Conservation (phyloP, 2,329 filamentous ascomycete genomes). For the Geosmithia flava region DNA sequence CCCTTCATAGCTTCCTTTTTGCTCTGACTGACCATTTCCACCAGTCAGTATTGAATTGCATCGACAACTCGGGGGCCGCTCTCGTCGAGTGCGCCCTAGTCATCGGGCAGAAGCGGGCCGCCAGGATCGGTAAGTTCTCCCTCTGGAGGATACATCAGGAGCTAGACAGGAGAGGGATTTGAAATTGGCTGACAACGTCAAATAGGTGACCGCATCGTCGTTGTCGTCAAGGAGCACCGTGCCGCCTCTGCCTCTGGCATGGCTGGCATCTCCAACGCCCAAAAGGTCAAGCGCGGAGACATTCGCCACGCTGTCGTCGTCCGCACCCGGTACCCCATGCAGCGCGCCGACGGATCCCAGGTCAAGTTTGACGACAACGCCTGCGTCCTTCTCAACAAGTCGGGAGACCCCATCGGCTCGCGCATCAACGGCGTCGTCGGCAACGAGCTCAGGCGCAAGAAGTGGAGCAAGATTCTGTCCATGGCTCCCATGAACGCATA, state of each 20-base stretch:
- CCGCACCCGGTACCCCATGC: conserved; percentile 76
- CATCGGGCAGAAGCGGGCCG: conserved; percentile 77
- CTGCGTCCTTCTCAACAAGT: conserved; percentile 93
- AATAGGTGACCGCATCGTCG: conserved; percentile 86
- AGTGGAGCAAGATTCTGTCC: conserved; percentile 97
- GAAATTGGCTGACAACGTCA: background rate
- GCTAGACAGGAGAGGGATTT: background rate
- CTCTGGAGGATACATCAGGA: background rate
- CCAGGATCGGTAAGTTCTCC: conserved; percentile 63
- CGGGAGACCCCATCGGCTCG: conserved; percentile 87
- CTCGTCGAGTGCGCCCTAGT: conserved; percentile 94
- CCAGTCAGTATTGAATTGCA: conserved; percentile 95
- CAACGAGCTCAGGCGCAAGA: conserved; percentile 75
- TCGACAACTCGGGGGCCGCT: conserved; percentile 98
- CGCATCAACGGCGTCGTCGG: conserved; percentile 89
- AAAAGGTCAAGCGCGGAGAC: conserved; percentile 92
- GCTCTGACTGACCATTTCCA: conserved; percentile 4
- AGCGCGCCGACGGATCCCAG: conserved; percentile 77
- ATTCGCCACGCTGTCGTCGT: conserved; percentile 95
- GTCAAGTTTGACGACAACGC: conserved; percentile 97
- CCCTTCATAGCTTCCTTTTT: background rate
- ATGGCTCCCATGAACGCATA: conserved; percentile 65
- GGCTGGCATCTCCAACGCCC: conserved; percentile 60
- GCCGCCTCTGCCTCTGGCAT: conserved; percentile 61
- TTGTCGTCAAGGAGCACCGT: conserved; percentile 94